These are phyloP conservation scores for Wickerhamiella australiensis DNA, from an alignment of 805 yeast genomes.

Conservation along the genomic window DNA sequence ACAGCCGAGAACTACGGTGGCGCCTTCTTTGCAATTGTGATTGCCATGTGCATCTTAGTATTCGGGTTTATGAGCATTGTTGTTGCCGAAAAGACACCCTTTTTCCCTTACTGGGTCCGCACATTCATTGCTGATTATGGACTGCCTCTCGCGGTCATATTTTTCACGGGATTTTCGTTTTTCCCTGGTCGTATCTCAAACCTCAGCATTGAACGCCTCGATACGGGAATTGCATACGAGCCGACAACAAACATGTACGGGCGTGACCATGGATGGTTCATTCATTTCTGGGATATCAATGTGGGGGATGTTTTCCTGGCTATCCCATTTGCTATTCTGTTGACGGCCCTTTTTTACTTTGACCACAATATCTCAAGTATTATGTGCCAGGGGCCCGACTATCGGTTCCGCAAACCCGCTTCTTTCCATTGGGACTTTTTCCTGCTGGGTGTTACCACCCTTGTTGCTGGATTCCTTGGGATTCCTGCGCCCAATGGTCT, in stretches of 20 bases:
- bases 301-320: conserved; percentile 78
- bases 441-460: conserved; percentile 74
- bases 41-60: conserved; percentile 62
- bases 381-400: conserved; percentile 79
- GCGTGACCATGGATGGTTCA: conserved; percentile 54
- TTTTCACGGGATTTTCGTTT: conserved; percentile 87
- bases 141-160: conserved; percentile 68
- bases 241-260: conserved; percentile 44
- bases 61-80: conserved; percentile 54
- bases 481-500: conserved; percentile 94
- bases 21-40: conserved; percentile 65
- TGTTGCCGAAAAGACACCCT: conserved; percentile 51
- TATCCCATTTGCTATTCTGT: conserved; percentile 76
- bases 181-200: conserved; percentile 66
- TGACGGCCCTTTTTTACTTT: conserved; percentile 78
- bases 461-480: conserved; percentile 75
- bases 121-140: conserved; percentile 76
- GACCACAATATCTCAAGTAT: conserved; percentile 92
- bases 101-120: conserved; percentile 48
- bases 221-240: conserved; percentile 56
- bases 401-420: conserved; percentile 73
- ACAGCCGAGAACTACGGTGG: conserved; percentile 18
- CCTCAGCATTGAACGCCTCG: conserved; percentile 49
- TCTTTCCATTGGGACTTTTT: conserved; percentile 89
- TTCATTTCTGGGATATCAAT: conserved; percentile 61